Conservation (phyloP, 257 asterid genomes). For the Cordia subcordata region DNA sequence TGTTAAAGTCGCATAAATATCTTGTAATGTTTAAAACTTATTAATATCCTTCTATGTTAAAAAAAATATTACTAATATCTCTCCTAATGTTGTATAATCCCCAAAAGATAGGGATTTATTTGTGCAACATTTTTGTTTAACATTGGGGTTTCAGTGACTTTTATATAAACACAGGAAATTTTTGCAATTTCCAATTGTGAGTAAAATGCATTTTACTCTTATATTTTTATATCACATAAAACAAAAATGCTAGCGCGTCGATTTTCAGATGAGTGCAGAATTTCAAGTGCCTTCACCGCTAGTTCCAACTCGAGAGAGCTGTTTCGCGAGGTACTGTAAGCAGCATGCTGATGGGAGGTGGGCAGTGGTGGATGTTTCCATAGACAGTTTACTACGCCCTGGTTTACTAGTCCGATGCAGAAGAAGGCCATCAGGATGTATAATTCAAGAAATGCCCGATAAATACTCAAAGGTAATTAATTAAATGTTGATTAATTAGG, state of each 20-base stretch:
- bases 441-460: slow-evolving; percentile 36
- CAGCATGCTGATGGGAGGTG: slow-evolving; percentile 31
- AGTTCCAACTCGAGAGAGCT: slow-evolving; percentile 40
- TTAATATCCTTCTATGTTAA: not conserved
- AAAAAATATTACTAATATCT: too few species aligned
- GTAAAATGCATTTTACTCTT: too few species aligned
- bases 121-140: too few species aligned
- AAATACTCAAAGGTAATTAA: slow-evolving; percentile 40
- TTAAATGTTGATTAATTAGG: too few species aligned
- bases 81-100: too few species aligned
- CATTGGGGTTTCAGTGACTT: too few species aligned
- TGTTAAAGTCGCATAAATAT: not conserved
- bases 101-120: not conserved
- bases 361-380: slow-evolving; percentile 54
- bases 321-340: slow-evolving; percentile 36
- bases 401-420: slow-evolving; percentile 15
- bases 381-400: slow-evolving; percentile 16
- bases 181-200: too few species aligned
- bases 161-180: too few species aligned
- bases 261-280: slow-evolving; percentile 41
- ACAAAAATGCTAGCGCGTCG: too few species aligned
- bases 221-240: too few species aligned
- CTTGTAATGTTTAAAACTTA: not conserved
- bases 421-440: slow-evolving; percentile 60
- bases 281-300: slow-evolving; percentile 46